phyloP scores from a whole-genome alignment of 306 rosid species.

The Malus sieversii region DNA sequence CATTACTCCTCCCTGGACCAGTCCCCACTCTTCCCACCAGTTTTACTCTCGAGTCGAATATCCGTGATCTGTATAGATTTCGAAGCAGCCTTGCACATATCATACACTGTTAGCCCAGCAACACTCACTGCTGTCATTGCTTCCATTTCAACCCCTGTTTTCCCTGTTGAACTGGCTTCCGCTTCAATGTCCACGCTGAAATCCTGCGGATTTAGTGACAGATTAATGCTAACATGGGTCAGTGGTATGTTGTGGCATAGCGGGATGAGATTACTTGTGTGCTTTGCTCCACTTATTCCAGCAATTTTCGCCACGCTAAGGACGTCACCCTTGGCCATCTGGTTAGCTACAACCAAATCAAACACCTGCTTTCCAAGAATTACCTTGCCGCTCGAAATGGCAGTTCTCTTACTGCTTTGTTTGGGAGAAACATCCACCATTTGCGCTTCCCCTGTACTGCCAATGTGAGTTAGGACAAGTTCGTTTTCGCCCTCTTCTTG shows the following conservation, averaged over 20 bases:
- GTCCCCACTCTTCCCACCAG: constrained; percentile 90
- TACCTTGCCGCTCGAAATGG: constrained; percentile 70
- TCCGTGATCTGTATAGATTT: constrained; percentile 62
- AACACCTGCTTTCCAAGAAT: constrained; percentile 82
- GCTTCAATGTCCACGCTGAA: constrained; percentile 72
- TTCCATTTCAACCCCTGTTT: constrained; percentile 86
- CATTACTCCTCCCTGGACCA: constrained; percentile 43
- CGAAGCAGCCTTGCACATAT: constrained; percentile 95
- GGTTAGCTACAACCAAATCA: constrained; percentile 65
- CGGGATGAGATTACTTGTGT: constrained; percentile 75
- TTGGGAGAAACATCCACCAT: constrained; percentile 90
- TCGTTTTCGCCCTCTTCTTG: constrained; percentile 19
- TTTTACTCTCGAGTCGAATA: constrained; percentile 53
- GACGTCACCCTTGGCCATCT: constrained; percentile 75
- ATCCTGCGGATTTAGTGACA: constrained; percentile 45
- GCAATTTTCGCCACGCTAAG: constrained; percentile 82
- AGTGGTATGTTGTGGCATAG: constrained; percentile 72
- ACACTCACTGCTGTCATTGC: constrained; percentile 77
- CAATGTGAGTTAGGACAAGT: constrained; percentile 54
- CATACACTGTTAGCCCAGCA: constrained; percentile 77
- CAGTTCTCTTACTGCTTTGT: constrained; percentile 60
- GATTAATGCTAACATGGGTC: constrained; percentile 58
- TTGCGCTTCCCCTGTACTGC: constrained; percentile 68
- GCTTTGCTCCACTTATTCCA: constrained; percentile 84
- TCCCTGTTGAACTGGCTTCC: constrained; percentile 59